Base-by-base conservation (phyloP, 1,284 basidiomycete species). In the Meripilus lineatus region DNA sequence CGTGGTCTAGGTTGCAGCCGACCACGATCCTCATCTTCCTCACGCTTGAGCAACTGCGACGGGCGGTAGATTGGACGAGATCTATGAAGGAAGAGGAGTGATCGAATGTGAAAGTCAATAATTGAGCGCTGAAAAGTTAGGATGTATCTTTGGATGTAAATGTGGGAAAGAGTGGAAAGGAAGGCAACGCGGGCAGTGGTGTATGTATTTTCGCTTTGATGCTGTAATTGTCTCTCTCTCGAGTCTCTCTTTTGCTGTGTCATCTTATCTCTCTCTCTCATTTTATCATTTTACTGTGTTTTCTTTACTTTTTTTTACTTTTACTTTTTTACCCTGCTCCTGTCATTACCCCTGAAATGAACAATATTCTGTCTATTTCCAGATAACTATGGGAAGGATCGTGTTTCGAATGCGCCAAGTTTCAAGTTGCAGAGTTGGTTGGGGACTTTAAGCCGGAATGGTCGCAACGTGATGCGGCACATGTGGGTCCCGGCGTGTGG, bases 21-120 rank as follows among this genome's bases (percentile, higher is more conserved):
- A 91, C 86, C 45, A 90, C 85, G 28, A 85, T 89, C 51, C 70
- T 88, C 40, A 92, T 90, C 61, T 93, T 92, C 72, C 64, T 92
- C 50, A 89, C 83, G 8, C 72, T 92, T 35, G 90, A 90, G 62
- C 86, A 86, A 65, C 62, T 86, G 47, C 86, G 79, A 74, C 77
- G 77, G 47, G 58, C 65, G 5, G 79, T 84, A 0, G 83, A 85
- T 53, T 77, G 68, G 58, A 64, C 69, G 35, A 40, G 49, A 34
- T 20, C 40, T 11, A 20, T 42, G 33, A 24, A 32, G 13, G 47
- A 25, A 13, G 28, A 8, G 28, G 10, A 7, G n/a, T 33, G 22
- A 42, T n/a, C n/a, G 44, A 46, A 13, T 44, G 23, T n/a, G 32
- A 14, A 17, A 28, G n/a, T 36, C 17, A 44, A 30, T 30, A 10